phyloP scores from a whole-genome alignment of 768 basidiomycete species.

The Crucibulum laeve region DNA sequence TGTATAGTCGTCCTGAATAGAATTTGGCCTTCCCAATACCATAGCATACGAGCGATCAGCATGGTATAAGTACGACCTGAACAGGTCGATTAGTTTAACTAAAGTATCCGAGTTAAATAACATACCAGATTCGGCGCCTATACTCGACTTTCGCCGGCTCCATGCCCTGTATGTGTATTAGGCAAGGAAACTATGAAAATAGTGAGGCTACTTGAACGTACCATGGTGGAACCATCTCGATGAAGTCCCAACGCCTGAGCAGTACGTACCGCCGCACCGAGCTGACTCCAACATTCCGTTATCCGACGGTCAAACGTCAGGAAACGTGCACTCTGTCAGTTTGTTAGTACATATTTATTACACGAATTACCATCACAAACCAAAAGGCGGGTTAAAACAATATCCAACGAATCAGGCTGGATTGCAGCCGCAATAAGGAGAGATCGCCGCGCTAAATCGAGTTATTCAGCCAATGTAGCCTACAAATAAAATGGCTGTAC shows the following conservation, averaged over 20 bases:
- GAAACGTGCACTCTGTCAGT: constrained; percentile 47
- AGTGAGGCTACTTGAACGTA: constrained; percentile 26
- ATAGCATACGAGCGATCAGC: constrained; percentile 91
- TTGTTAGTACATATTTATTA: constrained; percentile 31
- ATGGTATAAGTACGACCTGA: constrained; percentile 84
- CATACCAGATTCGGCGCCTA: constrained; percentile 82
- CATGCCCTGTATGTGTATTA: constrained; percentile 45
- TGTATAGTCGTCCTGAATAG: constrained; percentile 86
- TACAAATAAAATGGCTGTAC: background rate
- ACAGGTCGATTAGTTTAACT: background rate
- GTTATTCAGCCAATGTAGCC: constrained; percentile 11
- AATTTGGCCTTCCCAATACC: constrained; percentile 85
- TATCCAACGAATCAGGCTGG: constrained; percentile 87
- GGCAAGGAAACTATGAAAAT: constrained; percentile 5
- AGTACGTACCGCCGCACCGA: constrained; percentile 89
- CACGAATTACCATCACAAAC: constrained; percentile 40
- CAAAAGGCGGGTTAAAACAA: constrained; percentile 88
- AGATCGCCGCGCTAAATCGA: constrained; percentile 67
- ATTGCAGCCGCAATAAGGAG: constrained; percentile 90
- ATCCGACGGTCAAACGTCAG: constrained; percentile 76
- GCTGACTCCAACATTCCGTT: constrained; percentile 94
- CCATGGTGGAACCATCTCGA: constrained; percentile 81
- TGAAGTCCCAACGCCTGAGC: constrained; percentile 93
- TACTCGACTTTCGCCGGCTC: constrained; percentile 81
- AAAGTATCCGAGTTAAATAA: background rate